Percentiles rank a stretch among this genome's conserved stretches.
phyloP scores from a whole-genome alignment of 2,329 filamentous ascomycete species.

The Diplodia seriata region DNA sequence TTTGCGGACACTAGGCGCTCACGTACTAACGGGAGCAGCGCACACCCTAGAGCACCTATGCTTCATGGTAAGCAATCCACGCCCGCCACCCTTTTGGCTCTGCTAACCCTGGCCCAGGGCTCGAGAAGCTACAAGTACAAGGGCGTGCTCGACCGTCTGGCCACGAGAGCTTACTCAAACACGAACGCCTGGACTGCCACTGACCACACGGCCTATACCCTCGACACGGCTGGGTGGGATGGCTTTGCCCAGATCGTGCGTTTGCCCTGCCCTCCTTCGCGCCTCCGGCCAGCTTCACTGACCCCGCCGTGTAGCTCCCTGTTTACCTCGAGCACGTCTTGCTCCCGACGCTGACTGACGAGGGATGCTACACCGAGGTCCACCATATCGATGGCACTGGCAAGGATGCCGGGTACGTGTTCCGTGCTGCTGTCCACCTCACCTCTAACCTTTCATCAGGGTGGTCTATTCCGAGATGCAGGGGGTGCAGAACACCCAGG shows the following conservation, averaged over 20 bases:
- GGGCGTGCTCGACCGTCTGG: slow-evolving; percentile 91
- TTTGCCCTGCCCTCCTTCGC: background rate
- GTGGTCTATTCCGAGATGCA: slow-evolving; percentile 99
- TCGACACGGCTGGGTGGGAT: slow-evolving; percentile 96
- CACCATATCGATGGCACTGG: slow-evolving; percentile 94
- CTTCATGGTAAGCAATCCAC: slow-evolving; percentile 51
- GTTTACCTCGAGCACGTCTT: slow-evolving; percentile 96
- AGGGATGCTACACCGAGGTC: slow-evolving; percentile 92
- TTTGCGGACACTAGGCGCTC: slow-evolving; percentile 9
- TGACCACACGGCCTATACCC: slow-evolving; percentile 94
- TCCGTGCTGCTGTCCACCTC: slow-evolving; percentile 13
- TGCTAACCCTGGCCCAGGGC: slow-evolving; percentile 67
- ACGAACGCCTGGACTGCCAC: slow-evolving; percentile 98
- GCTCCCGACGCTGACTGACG: slow-evolving; percentile 88
- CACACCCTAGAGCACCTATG: slow-evolving; percentile 61
- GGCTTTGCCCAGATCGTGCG: slow-evolving; percentile 83
- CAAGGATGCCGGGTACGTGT: slow-evolving; percentile 75
- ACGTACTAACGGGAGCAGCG: slow-evolving; percentile 40
- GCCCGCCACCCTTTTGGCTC: background rate
- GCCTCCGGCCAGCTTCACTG: background rate
- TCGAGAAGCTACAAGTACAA: slow-evolving; percentile 95
- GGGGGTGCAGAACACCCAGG: slow-evolving; percentile 82
- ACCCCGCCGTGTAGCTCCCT: slow-evolving; percentile 62
- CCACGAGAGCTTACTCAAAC: slow-evolving; percentile 87
- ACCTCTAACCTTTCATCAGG: slow-evolving; percentile 47